Evolutionary conservation across 2,329 filamentous ascomycete genomes (phyloP), one percentile per base, ranked within the genome.

Genomic region (Fusarium metavorans): DNA sequence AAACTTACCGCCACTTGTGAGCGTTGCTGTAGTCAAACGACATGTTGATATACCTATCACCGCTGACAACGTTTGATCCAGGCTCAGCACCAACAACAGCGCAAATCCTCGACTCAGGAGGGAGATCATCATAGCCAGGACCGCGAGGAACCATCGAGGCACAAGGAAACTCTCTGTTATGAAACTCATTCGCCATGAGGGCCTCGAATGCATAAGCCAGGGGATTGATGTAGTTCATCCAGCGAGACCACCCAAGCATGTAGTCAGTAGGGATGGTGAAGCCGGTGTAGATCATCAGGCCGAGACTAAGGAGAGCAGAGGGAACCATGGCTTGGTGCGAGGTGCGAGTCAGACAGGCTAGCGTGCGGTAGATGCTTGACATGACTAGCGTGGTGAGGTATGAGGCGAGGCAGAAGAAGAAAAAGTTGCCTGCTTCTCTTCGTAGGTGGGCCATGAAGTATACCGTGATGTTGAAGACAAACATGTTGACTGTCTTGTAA

Each of bases 361-460:
- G 68, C 1, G 79, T 81, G 9, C 80, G 77, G 41, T 80, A 81
- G 23, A 81, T 72, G 0, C 70, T 74, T 0, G 80, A 81, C 80
- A 81, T 80, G 52, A 77, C 72, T 0, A 81, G 66, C 0, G 79
- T 79, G 2, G 78, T 74, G 1, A 79, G 66, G 64, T 88, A 87
- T 0, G 82, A 83, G 6, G 80, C 73, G 18, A 86, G 80, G 71
- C 86, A 85, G 79, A 88, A 86, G 80, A 92, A 89, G 82, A 93
- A 93, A 83, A 92, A 93, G 1, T 86, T 82, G 9, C 88, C 89
- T 0, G 90, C 82, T 64, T 88, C 86, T 58, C 89, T 85, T 60
- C 89, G 86, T 2, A 93, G 84, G 68, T 91, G 88, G 0, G 89
- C 88, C 89, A 93, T 89, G 79, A 93, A 93, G 81, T 93, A 93